A percentile compares a stretch with the other conserved stretches of the same genome.
Evolutionary conservation across 163 green algal genomes (phyloP).

Genomic region (Prototheca stagnorum): DNA sequence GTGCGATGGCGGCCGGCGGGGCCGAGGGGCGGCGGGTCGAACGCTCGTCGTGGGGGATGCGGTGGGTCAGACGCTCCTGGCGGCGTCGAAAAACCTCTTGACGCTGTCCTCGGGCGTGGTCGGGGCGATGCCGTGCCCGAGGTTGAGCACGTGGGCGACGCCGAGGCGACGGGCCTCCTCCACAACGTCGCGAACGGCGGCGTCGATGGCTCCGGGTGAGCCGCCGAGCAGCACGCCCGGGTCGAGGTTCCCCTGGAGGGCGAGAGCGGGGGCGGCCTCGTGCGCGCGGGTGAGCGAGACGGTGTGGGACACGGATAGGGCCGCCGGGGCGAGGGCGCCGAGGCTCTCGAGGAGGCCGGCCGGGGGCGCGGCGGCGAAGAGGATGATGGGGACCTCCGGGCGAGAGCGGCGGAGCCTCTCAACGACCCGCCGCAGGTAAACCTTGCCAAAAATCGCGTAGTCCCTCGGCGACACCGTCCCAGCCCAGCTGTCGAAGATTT

Average conservation of each 20-base stretch:
- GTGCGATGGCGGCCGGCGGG: too few relatives aligned
- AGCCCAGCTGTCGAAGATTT: slow-evolving; percentile 94
- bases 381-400: slow-evolving; percentile 77
- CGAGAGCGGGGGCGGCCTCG: not conserved
- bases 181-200: slow-evolving; percentile 59
- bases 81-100: slow-evolving; percentile 76
- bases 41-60: too few relatives aligned
- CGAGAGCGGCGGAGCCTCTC: slow-evolving; percentile 10
- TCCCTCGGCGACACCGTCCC: slow-evolving; percentile 67
- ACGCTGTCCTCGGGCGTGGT: slow-evolving; percentile 81
- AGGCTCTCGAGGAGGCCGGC: slow-evolving; percentile 84
- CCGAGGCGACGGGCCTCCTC: slow-evolving; percentile 34
- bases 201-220: slow-evolving; percentile 56
- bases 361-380: slow-evolving; percentile 80
- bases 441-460: slow-evolving; percentile 76
- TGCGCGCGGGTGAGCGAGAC: slow-evolving; percentile 13
- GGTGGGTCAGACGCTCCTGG: slow-evolving; percentile 17
- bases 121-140: slow-evolving; percentile 78
- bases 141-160: slow-evolving; percentile 83
- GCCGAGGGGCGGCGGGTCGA: too few relatives aligned
- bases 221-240: slow-evolving; percentile 72
- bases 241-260: slow-evolving; percentile 86
- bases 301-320: slow-evolving; percentile 52
- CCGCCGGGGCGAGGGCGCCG: slow-evolving; percentile 51
- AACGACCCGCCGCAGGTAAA: slow-evolving; percentile 71